Conservation (phyloP, 805 yeast genomes). For the Suhomyces vadensis region DNA sequence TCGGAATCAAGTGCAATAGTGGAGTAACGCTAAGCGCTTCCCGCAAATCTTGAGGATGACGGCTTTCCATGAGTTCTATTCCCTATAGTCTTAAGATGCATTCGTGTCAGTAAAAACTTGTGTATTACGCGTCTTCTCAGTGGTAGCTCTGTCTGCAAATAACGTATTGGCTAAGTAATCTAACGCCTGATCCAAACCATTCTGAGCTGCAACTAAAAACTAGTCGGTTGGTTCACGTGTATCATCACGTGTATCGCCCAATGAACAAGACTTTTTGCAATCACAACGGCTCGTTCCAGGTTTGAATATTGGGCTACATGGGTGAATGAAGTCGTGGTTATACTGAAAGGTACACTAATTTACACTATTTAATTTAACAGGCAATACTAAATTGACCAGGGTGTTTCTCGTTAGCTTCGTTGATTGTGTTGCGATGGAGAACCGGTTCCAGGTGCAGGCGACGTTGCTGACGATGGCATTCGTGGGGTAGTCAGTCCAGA, state of each 20-base stretch:
- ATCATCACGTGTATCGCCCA: too few relatives aligned
- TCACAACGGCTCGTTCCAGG: too few relatives aligned
- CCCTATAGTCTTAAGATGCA: not conserved
- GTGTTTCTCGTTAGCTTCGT: not conserved
- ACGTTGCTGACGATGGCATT: conserved; percentile 6
- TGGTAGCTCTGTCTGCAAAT: too few relatives aligned
- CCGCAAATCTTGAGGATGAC: conserved; percentile 19
- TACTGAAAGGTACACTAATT: not conserved
- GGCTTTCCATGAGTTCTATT: not conserved
- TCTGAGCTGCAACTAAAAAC: too few relatives aligned
- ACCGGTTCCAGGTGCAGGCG: conserved; percentile 4
- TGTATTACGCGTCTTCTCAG: too few relatives aligned
- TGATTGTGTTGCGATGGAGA: not conserved
- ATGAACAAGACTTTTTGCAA: too few relatives aligned
- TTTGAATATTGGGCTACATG: too few relatives aligned
- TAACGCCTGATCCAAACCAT: too few relatives aligned
- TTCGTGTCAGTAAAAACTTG: too few relatives aligned
- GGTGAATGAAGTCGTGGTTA: not conserved
- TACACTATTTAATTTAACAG: not conserved
- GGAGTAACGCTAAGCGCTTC: conserved; percentile 31
- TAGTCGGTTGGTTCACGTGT: not conserved
- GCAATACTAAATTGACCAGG: not conserved
- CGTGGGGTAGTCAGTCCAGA: conserved; percentile 4
- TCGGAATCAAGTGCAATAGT: conserved; percentile 29
- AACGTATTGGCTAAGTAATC: too few relatives aligned